These are phyloP conservation scores for Pseudodiploospora longispora DNA, from an alignment of 2,329 filamentous ascomycete species.

Conservation along the genomic window DNA sequence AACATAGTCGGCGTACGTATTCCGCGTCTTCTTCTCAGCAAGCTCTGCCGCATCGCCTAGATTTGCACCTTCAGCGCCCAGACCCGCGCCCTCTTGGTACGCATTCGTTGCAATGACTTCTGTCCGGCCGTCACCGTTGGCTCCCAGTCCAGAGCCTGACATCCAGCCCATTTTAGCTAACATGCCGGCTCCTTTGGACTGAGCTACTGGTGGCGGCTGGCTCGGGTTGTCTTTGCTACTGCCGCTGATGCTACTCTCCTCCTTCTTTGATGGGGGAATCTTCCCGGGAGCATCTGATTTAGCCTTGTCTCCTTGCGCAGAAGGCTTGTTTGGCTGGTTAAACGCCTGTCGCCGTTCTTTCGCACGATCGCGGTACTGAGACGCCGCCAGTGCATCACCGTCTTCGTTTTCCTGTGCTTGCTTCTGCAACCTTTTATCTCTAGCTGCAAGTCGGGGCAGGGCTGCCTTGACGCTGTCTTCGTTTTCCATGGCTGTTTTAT, in stretches of 20 bases:
- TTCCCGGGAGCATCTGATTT: slow-evolving; percentile 20
- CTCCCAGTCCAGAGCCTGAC: slow-evolving; percentile 56
- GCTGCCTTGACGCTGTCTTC: slow-evolving; percentile 42
- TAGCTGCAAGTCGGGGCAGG: slow-evolving; percentile 27
- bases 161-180: slow-evolving; percentile 69
- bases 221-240: background rate
- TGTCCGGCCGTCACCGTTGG: slow-evolving; percentile 52
- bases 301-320: slow-evolving; percentile 24
- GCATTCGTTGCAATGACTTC: slow-evolving; percentile 56
- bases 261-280: slow-evolving; percentile 11
- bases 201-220: slow-evolving; percentile 21
- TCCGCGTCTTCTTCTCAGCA: slow-evolving; percentile 53
- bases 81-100: slow-evolving; percentile 60
- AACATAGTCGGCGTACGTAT: slow-evolving; percentile 54
- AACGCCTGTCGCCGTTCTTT: slow-evolving; percentile 57
- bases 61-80: slow-evolving; percentile 62
- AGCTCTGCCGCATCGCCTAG: slow-evolving; percentile 59
- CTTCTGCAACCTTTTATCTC: slow-evolving; percentile 29
- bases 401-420: slow-evolving; percentile 13
- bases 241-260: slow-evolving; percentile 3
- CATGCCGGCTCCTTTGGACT: slow-evolving; percentile 58
- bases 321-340: slow-evolving; percentile 50
- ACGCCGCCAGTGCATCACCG: slow-evolving; percentile 7
- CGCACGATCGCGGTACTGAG: slow-evolving; percentile 57
- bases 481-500: slow-evolving; percentile 32